These are phyloP conservation scores for Epichloe coenophiala DNA, from an alignment of 2,329 filamentous ascomycete genomes.

Conservation along the genomic window DNA sequence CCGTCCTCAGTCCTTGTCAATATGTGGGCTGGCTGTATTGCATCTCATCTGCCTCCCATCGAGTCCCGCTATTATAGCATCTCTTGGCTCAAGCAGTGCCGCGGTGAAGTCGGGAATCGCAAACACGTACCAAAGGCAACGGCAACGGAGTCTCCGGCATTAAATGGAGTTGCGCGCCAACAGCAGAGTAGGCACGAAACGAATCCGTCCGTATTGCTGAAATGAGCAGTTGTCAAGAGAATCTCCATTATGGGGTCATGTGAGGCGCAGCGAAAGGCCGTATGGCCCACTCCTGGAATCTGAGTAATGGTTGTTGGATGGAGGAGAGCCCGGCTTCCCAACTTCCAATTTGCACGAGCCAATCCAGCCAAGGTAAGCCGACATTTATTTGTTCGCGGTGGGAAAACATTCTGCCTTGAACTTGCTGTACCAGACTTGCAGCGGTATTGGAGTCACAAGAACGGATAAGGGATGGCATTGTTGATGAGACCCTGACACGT, in stretches of 20 bases:
- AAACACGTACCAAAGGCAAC: background rate
- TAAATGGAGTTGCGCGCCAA: background rate
- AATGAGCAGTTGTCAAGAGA: background rate
- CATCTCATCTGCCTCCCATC: background rate
- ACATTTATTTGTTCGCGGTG: background rate
- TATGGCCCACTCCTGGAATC: too few species aligned
- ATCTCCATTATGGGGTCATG: too few species aligned
- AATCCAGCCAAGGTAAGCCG: background rate
- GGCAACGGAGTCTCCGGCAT: too few species aligned
- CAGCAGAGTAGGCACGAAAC: background rate
- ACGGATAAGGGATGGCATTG: background rate
- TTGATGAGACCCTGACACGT: too few species aligned
- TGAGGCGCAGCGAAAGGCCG: too few species aligned
- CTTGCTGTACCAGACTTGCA: background rate
- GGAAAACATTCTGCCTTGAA: background rate
- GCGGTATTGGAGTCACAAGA: slow-evolving; percentile 2
- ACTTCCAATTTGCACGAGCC: background rate
- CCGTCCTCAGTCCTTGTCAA: background rate
- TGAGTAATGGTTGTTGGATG: too few species aligned
- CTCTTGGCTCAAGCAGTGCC: background rate
- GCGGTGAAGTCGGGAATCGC: background rate
- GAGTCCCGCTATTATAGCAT: background rate
- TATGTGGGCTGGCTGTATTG: background rate
- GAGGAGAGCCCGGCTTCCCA: background rate
- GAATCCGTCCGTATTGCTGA: background rate